Percentiles rank a stretch among this genome's conserved stretches.
Conservation (phyloP, 257 asterid species). For the Petunia axillaris region DNA sequence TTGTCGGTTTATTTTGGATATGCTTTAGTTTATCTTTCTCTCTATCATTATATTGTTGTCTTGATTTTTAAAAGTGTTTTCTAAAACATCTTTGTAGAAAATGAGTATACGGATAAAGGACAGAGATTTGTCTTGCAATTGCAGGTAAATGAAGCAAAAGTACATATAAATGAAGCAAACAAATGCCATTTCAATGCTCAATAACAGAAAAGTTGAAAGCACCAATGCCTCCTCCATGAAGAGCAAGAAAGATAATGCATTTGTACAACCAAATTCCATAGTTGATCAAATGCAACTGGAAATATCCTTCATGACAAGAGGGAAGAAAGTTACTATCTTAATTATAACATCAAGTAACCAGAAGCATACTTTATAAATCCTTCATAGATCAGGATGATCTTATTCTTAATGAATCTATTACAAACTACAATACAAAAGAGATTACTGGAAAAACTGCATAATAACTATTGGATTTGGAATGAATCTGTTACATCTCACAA, state of each 20-base stretch:
- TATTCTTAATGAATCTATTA: not conserved
- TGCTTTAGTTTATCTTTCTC: too few relatives aligned
- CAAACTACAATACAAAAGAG: not conserved
- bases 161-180: too few relatives aligned
- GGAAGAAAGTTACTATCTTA: not conserved
- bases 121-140: not conserved
- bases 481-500: not conserved
- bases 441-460: not conserved
- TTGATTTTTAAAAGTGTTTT: too few relatives aligned
- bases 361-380: not conserved
- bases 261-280: not conserved
- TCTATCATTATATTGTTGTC: too few relatives aligned
- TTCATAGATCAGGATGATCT: not conserved
- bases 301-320: not conserved
- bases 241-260: not conserved
- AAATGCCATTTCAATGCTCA: too few relatives aligned
- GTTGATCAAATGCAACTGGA: not conserved
- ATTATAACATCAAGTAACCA: constrained; percentile 3
- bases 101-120: not conserved
- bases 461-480: not conserved
- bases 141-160: too few relatives aligned
- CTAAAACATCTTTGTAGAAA: not conserved
- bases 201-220: too few relatives aligned
- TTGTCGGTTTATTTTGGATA: too few relatives aligned
- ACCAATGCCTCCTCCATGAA: not conserved